phyloP scores from a whole-genome alignment of 1,284 basidiomycete species.

The Cystobasidiaceae sp. region DNA sequence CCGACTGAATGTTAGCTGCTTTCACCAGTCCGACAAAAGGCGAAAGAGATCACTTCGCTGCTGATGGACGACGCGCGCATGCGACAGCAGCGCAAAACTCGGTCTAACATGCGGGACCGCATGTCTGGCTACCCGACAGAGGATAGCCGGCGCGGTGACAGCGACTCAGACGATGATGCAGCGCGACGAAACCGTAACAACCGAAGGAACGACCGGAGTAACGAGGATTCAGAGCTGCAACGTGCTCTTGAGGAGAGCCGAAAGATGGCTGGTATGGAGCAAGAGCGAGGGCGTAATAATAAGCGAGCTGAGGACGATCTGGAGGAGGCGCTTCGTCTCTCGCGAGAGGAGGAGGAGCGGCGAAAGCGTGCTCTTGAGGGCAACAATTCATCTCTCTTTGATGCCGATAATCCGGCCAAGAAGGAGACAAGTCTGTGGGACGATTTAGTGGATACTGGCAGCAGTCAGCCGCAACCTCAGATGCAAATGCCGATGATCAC shows the following conservation, averaged over 20 bases:
- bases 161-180: constrained; percentile 36
- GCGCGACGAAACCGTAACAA: constrained; percentile 4
- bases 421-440: constrained; percentile 28
- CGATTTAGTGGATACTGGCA: constrained; percentile 41
- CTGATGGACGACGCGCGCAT: constrained; percentile 83
- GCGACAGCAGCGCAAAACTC: constrained; percentile 73
- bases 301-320: constrained; percentile 73
- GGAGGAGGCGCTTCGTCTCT: constrained; percentile 74
- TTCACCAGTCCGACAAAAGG: constrained; percentile 80
- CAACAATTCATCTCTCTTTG: constrained; percentile 56
- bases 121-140: constrained; percentile 59
- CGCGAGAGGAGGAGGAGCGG: constrained; percentile 67
- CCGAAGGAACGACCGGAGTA: constrained; percentile 27
- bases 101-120: constrained; percentile 90
- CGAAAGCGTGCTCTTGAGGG: constrained; percentile 56
- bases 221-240: constrained; percentile 54
- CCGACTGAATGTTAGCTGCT: not conserved
- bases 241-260: constrained; percentile 50
- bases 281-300: constrained; percentile 57
- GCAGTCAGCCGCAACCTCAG: constrained; percentile 43
- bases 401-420: constrained; percentile 51
- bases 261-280: constrained; percentile 92
- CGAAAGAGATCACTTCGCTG: constrained; percentile 96
- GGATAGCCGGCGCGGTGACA: constrained; percentile 42
- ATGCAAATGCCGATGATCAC: constrained; percentile 49